Percentiles rank a stretch among this genome's conserved stretches.
Evolutionary conservation across 352 stramenopile species (phyloP).

Genomic region (Lagenidium sp.): DNA sequence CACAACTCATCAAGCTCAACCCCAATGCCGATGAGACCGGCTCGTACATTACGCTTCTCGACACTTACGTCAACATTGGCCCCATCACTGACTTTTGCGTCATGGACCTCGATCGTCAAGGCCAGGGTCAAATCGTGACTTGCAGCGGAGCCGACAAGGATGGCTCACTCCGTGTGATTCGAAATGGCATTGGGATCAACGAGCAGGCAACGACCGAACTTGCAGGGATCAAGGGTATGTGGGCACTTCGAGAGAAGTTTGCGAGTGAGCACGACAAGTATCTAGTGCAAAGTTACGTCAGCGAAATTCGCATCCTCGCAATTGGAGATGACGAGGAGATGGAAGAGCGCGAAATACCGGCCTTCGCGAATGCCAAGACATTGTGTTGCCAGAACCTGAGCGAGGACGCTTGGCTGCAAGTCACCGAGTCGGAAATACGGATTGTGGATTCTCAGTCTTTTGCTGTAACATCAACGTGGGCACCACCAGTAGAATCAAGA

Average conservation of each 20-base stretch:
- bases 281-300: slow-evolving; percentile 95
- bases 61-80: slow-evolving; percentile 96
- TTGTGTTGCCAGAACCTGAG: slow-evolving; percentile 92
- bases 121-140: slow-evolving; percentile 95
- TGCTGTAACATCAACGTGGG: slow-evolving; percentile 65
- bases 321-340: slow-evolving; percentile 89
- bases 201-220: slow-evolving; percentile 94
- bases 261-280: slow-evolving; percentile 89
- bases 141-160: slow-evolving; percentile 95
- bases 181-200: slow-evolving; percentile 98
- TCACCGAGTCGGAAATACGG: slow-evolving; percentile 90
- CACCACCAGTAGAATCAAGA: slow-evolving; percentile 36
- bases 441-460: slow-evolving; percentile 75
- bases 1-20: slow-evolving; percentile 92
- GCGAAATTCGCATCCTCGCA: slow-evolving; percentile 93
- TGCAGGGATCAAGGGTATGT: slow-evolving; percentile 97
- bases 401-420: slow-evolving; percentile 87
- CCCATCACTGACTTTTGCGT: slow-evolving; percentile 99
- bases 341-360: slow-evolving; percentile 86
- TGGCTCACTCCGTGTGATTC: slow-evolving; percentile 95
- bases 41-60: slow-evolving; percentile 91
- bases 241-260: slow-evolving; percentile 86
- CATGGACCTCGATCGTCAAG: slow-evolving; percentile 91
- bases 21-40: slow-evolving; percentile 59
- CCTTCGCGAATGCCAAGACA: slow-evolving; percentile 85